Percentiles rank a stretch among this genome's conserved stretches.
These are phyloP conservation scores for Podaxis pistillaris DNA, from an alignment of 768 basidiomycete genomes.

Conservation along the genomic window DNA sequence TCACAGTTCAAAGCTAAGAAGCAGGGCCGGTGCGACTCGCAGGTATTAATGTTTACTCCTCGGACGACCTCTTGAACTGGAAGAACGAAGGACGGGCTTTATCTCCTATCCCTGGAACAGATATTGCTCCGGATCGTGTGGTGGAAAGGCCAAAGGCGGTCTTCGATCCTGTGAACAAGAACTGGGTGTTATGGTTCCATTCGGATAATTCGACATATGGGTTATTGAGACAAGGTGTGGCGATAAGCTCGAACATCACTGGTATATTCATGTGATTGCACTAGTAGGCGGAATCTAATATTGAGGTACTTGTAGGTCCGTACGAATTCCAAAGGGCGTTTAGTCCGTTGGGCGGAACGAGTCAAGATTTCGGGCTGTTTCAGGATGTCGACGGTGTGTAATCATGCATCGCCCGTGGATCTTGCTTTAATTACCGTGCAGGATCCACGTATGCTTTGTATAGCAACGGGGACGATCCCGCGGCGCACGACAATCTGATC, in stretches of 20 bases:
- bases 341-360: conserved; percentile 6
- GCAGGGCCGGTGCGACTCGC: neutral
- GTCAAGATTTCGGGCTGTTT: conserved; percentile 10
- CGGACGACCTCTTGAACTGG: conserved; percentile 28
- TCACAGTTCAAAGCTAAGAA: neutral
- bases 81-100: conserved; percentile 25
- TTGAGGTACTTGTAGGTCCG: neutral
- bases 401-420: neutral
- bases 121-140: conserved; percentile 24
- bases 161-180: conserved; percentile 21
- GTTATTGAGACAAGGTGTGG: conserved; percentile 25
- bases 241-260: conserved; percentile 26
- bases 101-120: conserved; percentile 24
- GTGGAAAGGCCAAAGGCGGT: conserved; percentile 27
- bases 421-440: neutral
- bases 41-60: conserved; percentile 26
- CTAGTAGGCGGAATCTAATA: too few species aligned
- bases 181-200: conserved; percentile 30
- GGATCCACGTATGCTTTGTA: conserved; percentile 8
- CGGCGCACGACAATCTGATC: conserved; percentile 10
- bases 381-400: conserved; percentile 5
- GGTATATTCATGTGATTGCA: conserved; percentile 15
- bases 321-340: conserved; percentile 1
- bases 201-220: conserved; percentile 29
- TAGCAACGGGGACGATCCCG: conserved; percentile 7